Conservation (phyloP, 768 basidiomycete species). For the Xerocomellus intermedius region DNA sequence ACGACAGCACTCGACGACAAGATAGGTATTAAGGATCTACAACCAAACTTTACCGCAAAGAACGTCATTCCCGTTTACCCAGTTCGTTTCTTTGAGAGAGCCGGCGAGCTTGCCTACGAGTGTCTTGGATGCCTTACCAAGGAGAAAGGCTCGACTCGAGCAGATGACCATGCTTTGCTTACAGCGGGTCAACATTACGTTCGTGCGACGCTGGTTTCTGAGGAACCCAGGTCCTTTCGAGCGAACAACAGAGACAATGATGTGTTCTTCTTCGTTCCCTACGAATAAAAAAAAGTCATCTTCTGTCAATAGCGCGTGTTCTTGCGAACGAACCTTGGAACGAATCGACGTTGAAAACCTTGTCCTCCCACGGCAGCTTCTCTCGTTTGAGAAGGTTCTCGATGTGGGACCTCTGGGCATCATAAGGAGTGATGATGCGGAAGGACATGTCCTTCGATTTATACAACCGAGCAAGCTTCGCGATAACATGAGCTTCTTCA, state of each 20-base stretch:
- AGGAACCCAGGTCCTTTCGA: conserved; percentile 63
- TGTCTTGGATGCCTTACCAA: conserved; percentile 14
- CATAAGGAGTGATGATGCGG: conserved; percentile 79
- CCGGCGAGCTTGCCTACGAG: conserved; percentile 27
- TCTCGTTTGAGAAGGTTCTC: conserved; percentile 51
- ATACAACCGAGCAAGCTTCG: conserved; percentile 54
- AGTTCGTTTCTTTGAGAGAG: conserved; percentile 6
- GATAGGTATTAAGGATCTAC: background rate
- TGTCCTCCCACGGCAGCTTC: conserved; percentile 57
- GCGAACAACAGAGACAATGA: conserved; percentile 70
- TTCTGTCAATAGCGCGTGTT: background rate
- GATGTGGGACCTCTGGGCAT: conserved; percentile 59
- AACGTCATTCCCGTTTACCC: conserved; percentile 15
- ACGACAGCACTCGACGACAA: background rate
- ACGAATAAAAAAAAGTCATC: conserved; percentile 9
- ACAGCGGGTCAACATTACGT: conserved; percentile 84
- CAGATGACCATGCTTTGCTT: conserved; percentile 73
- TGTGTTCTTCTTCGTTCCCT: conserved; percentile 82
- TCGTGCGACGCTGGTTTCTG: conserved; percentile 58
- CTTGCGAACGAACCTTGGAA: conserved; percentile 63
- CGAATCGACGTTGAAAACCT: conserved; percentile 72
- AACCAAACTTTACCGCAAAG: background rate
- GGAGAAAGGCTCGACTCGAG: conserved; percentile 39
- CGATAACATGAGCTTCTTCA: conserved; percentile 49
- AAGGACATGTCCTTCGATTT: conserved; percentile 45